Conservation (phyloP, 306 rosid species). For the Pyrus bretschneideri region DNA sequence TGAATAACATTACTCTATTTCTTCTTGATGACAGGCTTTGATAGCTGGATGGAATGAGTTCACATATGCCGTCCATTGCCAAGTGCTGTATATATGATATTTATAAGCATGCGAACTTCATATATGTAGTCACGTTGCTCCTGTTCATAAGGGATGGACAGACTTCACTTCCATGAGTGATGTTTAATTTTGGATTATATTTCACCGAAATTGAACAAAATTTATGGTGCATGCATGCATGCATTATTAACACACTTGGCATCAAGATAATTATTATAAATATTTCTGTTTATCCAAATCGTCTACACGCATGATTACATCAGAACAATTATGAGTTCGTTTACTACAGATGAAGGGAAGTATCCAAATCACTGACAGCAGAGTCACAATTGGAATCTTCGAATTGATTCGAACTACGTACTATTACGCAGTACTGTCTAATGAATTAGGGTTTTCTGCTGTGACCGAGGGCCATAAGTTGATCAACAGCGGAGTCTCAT, state of each 20-base stretch:
- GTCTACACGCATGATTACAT: too few relatives aligned
- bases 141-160: too few relatives aligned
- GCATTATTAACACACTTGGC: background rate
- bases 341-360: conserved; percentile 40
- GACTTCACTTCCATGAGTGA: too few relatives aligned
- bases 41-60: too few relatives aligned
- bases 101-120: too few relatives aligned
- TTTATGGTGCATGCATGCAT: background rate
- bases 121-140: too few relatives aligned
- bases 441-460: background rate
- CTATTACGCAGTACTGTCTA: background rate
- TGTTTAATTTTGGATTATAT: too few relatives aligned
- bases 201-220: background rate
- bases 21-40: too few relatives aligned
- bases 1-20: too few relatives aligned
- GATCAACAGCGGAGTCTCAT: conserved; percentile 23
- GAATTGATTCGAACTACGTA: background rate
- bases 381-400: conserved; percentile 20
- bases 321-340: background rate
- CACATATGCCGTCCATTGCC: too few relatives aligned
- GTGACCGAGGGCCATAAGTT: conserved; percentile 21
- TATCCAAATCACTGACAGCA: conserved; percentile 49
- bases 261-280: background rate
- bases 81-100: too few relatives aligned
- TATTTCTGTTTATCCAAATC: too few relatives aligned